Conservation (phyloP, 306 rosid genomes). For the Cotoneaster glaucophyllus region DNA sequence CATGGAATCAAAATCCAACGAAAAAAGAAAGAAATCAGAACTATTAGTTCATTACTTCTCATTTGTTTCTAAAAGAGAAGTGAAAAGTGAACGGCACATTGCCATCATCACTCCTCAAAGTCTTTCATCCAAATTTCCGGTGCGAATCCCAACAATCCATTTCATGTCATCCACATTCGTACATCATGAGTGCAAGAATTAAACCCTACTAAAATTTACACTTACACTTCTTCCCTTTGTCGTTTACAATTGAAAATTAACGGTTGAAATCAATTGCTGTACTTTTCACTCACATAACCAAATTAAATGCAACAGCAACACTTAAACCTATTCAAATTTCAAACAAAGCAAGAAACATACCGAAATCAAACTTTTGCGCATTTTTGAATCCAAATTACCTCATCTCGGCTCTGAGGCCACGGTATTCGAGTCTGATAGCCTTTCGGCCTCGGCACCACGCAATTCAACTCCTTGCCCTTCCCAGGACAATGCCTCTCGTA, state of each 20-base stretch:
- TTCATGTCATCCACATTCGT: neutral
- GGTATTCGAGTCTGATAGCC: conserved; percentile 51
- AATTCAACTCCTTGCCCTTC: conserved; percentile 39
- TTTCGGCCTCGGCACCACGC: conserved; percentile 59
- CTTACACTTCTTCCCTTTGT: neutral
- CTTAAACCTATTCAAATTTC: neutral
- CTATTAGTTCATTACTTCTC: neutral
- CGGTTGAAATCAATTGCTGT: neutral
- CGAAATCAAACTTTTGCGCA: conserved; percentile 13
- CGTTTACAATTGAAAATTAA: neutral
- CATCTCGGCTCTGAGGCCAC: conserved; percentile 84
- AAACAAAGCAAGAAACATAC: neutral
- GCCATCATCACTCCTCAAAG: neutral
- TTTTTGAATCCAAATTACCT: conserved; percentile 46
- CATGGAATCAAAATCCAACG: neutral
- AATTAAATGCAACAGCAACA: neutral
- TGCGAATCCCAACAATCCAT: neutral
- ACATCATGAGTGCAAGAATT: neutral
- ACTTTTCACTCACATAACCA: neutral
- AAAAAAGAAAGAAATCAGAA: neutral
- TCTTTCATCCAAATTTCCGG: neutral
- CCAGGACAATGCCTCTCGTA: conserved; percentile 76
- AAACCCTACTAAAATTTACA: neutral
- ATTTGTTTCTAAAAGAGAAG: too few relatives aligned
- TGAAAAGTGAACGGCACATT: neutral